These are phyloP conservation scores for Lactarius deliciosus DNA, from an alignment of 768 basidiomycete genomes.

Conservation along the genomic window DNA sequence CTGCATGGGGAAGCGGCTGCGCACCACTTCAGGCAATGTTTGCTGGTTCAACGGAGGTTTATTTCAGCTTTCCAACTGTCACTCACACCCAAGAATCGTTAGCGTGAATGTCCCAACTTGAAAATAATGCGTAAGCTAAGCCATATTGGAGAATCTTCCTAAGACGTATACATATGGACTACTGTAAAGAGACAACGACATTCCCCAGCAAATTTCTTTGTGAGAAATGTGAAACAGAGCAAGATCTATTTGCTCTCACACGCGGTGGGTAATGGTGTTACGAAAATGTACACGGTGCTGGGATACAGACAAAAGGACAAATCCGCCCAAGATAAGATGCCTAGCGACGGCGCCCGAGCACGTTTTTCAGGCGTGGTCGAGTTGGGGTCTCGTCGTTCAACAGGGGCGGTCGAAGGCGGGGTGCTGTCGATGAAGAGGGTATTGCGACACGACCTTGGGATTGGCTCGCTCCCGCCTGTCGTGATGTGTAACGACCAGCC, in stretches of 20 bases:
- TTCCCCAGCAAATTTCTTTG: constrained; percentile 3
- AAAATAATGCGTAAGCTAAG: constrained; percentile 11
- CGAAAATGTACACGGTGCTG: constrained; percentile 2
- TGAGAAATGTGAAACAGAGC: constrained; percentile 13
- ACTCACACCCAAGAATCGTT: neutral
- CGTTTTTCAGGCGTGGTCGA: constrained; percentile 52
- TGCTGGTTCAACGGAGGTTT: neutral
- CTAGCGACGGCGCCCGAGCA: constrained; percentile 49
- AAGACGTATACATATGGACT: constrained; percentile 5
- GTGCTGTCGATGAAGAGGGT: constrained; percentile 32
- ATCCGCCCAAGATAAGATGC: constrained; percentile 7
- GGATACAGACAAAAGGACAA: constrained; percentile 1
- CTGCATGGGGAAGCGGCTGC: neutral
- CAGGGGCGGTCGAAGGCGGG: constrained; percentile 40
- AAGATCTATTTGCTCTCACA: constrained; percentile 21
- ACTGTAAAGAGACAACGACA: constrained; percentile 2
- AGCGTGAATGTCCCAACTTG: constrained; percentile 7
- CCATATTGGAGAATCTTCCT: constrained; percentile 12
- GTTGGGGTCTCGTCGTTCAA: constrained; percentile 59
- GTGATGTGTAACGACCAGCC: constrained; percentile 8
- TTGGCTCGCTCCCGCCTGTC: constrained; percentile 18
- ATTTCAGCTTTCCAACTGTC: neutral
- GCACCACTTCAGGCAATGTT: neutral
- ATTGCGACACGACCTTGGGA: constrained; percentile 17
- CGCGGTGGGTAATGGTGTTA: constrained; percentile 1